Evolutionary conservation across 2,329 filamentous ascomycete species (phyloP).

Genomic region (Talaromyces sp.): DNA sequence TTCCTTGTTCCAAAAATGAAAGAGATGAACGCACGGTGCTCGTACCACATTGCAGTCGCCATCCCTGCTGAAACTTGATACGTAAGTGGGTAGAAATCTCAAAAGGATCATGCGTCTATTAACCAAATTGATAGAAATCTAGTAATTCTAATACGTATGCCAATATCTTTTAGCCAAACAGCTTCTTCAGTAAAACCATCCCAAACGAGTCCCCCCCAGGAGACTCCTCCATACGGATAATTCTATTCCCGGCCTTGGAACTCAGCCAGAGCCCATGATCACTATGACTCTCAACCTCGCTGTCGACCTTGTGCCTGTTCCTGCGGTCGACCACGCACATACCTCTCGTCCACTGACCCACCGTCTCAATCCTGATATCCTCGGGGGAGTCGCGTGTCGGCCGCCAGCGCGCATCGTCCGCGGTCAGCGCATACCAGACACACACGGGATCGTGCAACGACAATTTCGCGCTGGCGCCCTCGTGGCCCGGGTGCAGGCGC

Average conservation of each 20-base stretch:
- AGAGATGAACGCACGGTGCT: not conserved
- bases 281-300: conserved; percentile 56
- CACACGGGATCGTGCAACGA: conserved; percentile 74
- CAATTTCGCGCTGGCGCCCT: conserved; percentile 48
- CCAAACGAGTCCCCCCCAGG: conserved; percentile 12
- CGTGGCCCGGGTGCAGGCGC: conserved; percentile 52
- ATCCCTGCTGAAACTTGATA: not conserved
- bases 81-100: not conserved
- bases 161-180: conserved; percentile 9
- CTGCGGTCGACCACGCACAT: conserved; percentile 83
- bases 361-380: conserved; percentile 84
- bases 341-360: conserved; percentile 89
- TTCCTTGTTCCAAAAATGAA: not conserved
- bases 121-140: not conserved
- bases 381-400: conserved; percentile 54
- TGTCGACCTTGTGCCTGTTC: conserved; percentile 39
- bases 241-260: conserved; percentile 67
- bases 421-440: conserved; percentile 70
- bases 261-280: conserved; percentile 77
- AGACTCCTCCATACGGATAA: conserved; percentile 65
- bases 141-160: not conserved
- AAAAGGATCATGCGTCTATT: not conserved
- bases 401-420: conserved; percentile 31
- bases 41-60: not conserved
- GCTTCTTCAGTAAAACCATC: conserved; percentile 10